Conservation (phyloP, 371 early-diverging fungal species). For the Syncephalastrum monosporum region DNA sequence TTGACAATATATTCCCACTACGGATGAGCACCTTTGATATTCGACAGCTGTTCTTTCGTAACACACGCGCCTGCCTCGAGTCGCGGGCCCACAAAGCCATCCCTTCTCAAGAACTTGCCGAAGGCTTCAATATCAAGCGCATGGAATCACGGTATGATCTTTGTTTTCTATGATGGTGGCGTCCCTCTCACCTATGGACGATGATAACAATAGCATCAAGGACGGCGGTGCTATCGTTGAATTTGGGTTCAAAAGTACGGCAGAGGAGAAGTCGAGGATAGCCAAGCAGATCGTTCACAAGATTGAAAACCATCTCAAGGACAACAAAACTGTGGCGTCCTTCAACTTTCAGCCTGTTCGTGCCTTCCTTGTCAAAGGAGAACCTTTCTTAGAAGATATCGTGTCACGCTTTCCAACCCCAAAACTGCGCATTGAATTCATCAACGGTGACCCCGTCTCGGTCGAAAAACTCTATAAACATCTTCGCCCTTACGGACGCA, state of each 20-base stretch:
- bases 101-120: conserved; percentile 26
- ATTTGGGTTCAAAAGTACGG: conserved; percentile 34
- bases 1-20: conserved; percentile 49
- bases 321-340: conserved; percentile 49
- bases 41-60: conserved; percentile 38
- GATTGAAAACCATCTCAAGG: conserved; percentile 34
- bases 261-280: conserved; percentile 18
- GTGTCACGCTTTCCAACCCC: conserved; percentile 69
- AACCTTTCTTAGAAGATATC: conserved; percentile 90
- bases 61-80: conserved; percentile 32
- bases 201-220: conserved; percentile 32
- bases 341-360: conserved; percentile 63
- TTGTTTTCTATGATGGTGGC: no score
- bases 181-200: no score
- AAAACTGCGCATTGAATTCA: conserved; percentile 70
- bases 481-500: conserved; percentile 80
- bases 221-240: conserved; percentile 51
- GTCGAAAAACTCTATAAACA: conserved; percentile 73
- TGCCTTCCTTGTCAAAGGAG: conserved; percentile 70
- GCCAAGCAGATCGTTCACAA: conserved; percentile 34
- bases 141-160: conserved; percentile 35
- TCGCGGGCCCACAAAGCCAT: conserved; percentile 24
- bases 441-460: conserved; percentile 60
- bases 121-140: conserved; percentile 32
- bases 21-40: conserved; percentile 38